phyloP scores from a whole-genome alignment of 2,329 filamentous ascomycete genomes.

The Beauveria sp. region DNA sequence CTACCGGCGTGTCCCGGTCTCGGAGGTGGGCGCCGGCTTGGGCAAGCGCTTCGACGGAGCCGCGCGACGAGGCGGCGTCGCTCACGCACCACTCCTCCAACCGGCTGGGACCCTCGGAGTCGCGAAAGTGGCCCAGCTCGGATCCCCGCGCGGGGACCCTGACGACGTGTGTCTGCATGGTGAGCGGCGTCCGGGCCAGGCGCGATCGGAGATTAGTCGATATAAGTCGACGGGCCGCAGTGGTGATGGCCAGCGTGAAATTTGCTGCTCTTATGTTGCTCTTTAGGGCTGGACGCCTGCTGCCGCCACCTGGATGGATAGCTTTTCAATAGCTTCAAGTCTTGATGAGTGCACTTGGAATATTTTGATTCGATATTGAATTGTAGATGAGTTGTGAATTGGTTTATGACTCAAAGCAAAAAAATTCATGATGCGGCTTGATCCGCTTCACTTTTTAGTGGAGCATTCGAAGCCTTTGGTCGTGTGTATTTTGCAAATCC shows the following conservation, averaged over 20 bases:
- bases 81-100: conserved; percentile 37
- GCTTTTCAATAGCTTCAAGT: neutral
- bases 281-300: neutral
- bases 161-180: conserved; percentile 35
- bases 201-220: conserved; percentile 9
- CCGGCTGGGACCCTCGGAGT: conserved; percentile 20
- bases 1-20: conserved; percentile 66
- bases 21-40: conserved; percentile 61
- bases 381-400: neutral
- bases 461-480: neutral
- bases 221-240: conserved; percentile 9
- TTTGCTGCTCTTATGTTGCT: neutral
- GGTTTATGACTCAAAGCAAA: conserved; percentile 8
- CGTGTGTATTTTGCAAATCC: neutral
- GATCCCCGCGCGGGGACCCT: conserved; percentile 24
- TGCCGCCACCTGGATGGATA: neutral
- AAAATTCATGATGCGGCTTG: conserved; percentile 7
- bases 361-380: neutral
- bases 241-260: conserved; percentile 8
- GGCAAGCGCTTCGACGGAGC: conserved; percentile 38
- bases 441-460: conserved; percentile 10
- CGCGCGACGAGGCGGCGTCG: conserved; percentile 17
- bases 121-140: conserved; percentile 27
- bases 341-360: neutral
- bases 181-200: conserved; percentile 1